Evolutionary conservation across 306 rosid genomes (phyloP), one percentile per base, ranked within the genome.

Genomic region (Cucurbita argyrosperma): DNA sequence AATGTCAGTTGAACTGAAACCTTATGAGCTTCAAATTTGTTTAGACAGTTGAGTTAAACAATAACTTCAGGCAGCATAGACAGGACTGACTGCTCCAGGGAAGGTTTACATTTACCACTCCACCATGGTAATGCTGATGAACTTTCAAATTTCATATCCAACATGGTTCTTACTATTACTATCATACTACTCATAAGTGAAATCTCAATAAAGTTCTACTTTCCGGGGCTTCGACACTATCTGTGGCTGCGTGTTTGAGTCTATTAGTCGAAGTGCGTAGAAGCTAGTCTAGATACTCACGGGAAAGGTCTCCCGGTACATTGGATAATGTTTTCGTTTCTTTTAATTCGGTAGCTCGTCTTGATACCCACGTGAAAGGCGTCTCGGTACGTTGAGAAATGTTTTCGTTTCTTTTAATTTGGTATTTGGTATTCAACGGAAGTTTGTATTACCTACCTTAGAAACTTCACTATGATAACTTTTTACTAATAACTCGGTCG

Each of bases 1-100:
- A 66, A 9, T 0, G 8, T 30, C 35, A 46, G 74, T 15, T 50
- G 5, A 15, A 30, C 60, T 16, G 42, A n/a, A 35, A 70, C 15
- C 30, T 21, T 26, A 70, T 49, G 74, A 19, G 26, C 59, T 30
- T 70, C 23, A 70, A 8, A 23, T 26, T 8, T 30, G 46, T 70
- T 16, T 70, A 49, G 58, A 26, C 74, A 70, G 74, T 70, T 14
- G 42, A 70, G 74, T 70, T 14, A 19, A 68, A 70, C 74, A 70
- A 70, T 50, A 70, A 50, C 53, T n/a, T 50, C 45, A 30, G 55
- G 46, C 26, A 70, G 19, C 45, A 70, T 23, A 45, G 74, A 15
- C 15, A 8, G 18, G 74, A 50, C 21, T 16, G 16, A 50, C 46
- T 30, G 47, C 60, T 70, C 74, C 74, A 50, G 23, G 1, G 26